These are phyloP conservation scores for Physcomitrium patens DNA, from an alignment of 225 moss, liverwort and hornwort species.

Conservation along the genomic window DNA sequence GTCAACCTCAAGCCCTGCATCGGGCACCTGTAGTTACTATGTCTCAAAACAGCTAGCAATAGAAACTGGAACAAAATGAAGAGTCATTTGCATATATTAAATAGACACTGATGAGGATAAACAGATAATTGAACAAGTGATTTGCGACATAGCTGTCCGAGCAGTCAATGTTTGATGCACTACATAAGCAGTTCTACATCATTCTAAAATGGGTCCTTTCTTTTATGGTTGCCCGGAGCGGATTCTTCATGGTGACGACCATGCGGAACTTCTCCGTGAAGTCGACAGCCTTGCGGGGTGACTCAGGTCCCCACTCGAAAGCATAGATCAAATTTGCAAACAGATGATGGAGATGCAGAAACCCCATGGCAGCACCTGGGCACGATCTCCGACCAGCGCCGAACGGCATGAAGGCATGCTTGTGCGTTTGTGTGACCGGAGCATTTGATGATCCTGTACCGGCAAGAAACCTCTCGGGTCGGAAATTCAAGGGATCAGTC, in stretches of 20 bases:
- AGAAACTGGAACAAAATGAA: no score
- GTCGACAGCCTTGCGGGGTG: conserved; percentile 32
- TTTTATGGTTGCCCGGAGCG: conserved; percentile 40
- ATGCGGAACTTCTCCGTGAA: conserved; percentile 53
- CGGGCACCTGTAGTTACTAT: no score
- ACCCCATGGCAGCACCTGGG: conserved; percentile 47
- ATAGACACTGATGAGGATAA: no score
- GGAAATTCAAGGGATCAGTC: conserved; percentile 41
- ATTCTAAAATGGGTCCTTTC: conserved; percentile 10
- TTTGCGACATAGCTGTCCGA: no score
- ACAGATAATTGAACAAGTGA: no score
- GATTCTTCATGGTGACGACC: conserved; percentile 51
- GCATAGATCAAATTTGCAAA: conserved; percentile 49
- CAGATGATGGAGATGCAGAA: conserved; percentile 46
- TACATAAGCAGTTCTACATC: no score
- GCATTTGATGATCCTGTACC: not conserved
- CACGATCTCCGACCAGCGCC: conserved; percentile 43
- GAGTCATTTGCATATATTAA: no score
- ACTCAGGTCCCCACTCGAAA: conserved; percentile 40
- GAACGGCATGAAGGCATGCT: conserved; percentile 45
- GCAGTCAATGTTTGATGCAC: no score
- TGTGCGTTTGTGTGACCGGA: not conserved
- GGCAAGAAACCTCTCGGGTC: conserved; percentile 41
- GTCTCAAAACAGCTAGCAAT: no score
- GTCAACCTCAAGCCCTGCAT: no score